Base-by-base conservation (phyloP, 1,139 yeast species). In the Debaryomycetaceae sp. region DNA sequence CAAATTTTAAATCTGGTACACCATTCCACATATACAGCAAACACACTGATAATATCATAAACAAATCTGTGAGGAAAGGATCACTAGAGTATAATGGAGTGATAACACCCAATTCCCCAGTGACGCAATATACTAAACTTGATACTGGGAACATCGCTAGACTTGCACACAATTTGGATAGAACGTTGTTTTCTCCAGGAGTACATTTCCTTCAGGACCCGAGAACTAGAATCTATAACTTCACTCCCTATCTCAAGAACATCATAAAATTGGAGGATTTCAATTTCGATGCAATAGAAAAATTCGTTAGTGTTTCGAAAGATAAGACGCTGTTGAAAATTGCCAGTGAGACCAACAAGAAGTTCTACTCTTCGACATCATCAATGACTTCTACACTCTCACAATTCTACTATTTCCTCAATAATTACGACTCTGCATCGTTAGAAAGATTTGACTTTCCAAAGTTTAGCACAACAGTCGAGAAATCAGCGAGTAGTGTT, bases 131-230 rank as follows among this genome's bases (percentile, higher is more conserved):
- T 5, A 50, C 52, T 5, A 50, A 59, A 17, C 57, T 68, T 8
- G 58, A 65, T n/a, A 49, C 49, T 6, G 51, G 51, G 3, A 55
- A 63, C 14, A 61, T 74, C 14, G 76, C 78, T 1, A 58, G 55
- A 24, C 66, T 90, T 38, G 77, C 83, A 2, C 88, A 86, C 56
- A 78, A 76, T 45, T 70, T 91, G 27, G 85, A 85, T 37, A 66
- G 85, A 35, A 88, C 85, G 0, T 65, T 91, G 13, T 86, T 85
- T 58, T 81, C 85, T 14, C 96, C 97, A 0, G 95, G 96, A 0
- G 84, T 89, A 2, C 96, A 91, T 55, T 84, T 80, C 48, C 65
- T 87, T 35, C 83, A 80, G 55, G 97, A 91, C 62, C 84, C 88
- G 17, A 70, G 97, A 48, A 79, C 96, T 0, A 72, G 84, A 42